These are phyloP conservation scores for Paramarasmius palmivorus DNA, from an alignment of 1,284 basidiomycete species.

Conservation along the genomic window DNA sequence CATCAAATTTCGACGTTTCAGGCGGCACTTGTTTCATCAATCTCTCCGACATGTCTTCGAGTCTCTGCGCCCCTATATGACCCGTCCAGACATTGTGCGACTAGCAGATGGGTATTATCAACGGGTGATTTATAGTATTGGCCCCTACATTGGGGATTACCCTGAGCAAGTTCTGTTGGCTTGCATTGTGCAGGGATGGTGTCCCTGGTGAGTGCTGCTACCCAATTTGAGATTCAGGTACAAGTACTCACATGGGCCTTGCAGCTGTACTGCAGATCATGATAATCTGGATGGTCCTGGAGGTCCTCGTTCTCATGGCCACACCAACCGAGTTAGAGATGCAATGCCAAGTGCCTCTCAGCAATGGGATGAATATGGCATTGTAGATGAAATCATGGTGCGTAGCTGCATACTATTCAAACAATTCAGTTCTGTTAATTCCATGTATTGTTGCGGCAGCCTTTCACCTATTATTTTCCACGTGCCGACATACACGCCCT, in stretches of 20 bases:
- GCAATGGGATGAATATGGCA: constrained; percentile 16
- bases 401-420: no score
- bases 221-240: no score
- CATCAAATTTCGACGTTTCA: constrained; percentile 24
- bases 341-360: constrained; percentile 3
- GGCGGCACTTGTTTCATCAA: constrained; percentile 26
- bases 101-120: constrained; percentile 29
- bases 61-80: constrained; percentile 22
- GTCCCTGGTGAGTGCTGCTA: constrained; percentile 28
- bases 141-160: constrained; percentile 35
- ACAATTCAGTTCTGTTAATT: no score
- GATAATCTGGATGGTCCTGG: constrained; percentile 14
- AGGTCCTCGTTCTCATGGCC: background rate
- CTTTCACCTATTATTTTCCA: constrained; percentile 18
- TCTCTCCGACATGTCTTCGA: constrained; percentile 23
- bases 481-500: constrained; percentile 27
- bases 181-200: constrained; percentile 30
- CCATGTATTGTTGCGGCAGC: no score
- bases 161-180: constrained; percentile 22
- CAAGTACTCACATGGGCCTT: background rate
- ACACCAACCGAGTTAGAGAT: background rate
- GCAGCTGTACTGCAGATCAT: constrained; percentile 15
- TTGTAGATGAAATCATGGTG: constrained; percentile 12
- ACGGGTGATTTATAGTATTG: constrained; percentile 27
- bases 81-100: constrained; percentile 18